A percentile compares a stretch with the other conserved stretches of the same genome.
Evolutionary conservation across 306 rosid genomes (phyloP).

Genomic region (Argentina anserina): DNA sequence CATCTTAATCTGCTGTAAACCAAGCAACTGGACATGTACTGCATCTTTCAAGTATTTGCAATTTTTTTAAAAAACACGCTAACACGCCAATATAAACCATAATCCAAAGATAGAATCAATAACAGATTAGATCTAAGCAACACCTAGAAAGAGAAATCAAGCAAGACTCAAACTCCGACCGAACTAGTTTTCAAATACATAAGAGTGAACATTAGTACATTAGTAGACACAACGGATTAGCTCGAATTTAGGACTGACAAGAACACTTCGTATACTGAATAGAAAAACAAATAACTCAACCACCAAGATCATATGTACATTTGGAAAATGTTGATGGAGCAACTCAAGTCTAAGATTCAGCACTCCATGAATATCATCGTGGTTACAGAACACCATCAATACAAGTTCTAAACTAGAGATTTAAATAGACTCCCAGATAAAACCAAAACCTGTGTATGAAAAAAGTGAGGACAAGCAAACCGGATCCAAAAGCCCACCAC

Average conservation of each 20-base stretch:
- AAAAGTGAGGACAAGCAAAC: conserved; percentile 1
- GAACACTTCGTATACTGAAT: not conserved
- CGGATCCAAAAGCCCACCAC: conserved; percentile 5
- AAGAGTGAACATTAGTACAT: not conserved
- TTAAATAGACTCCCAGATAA: not conserved
- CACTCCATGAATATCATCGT: not conserved
- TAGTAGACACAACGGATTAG: not conserved
- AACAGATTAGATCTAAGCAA: conserved; percentile 6
- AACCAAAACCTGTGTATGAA: not conserved
- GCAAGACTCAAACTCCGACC: not conserved
- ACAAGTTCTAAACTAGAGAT: not conserved
- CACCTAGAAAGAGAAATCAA: not conserved
- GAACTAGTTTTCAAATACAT: not conserved
- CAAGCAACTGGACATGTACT: not conserved
- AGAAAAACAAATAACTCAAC: conserved; percentile 5
- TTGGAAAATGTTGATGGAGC: conserved; percentile 1
- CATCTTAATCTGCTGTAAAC: not conserved
- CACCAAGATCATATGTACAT: not conserved
- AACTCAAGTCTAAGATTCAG: not conserved
- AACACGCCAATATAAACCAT: not conserved
- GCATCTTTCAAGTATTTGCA: conserved; percentile 2
- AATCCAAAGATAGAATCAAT: not conserved
- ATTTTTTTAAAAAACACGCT: not conserved
- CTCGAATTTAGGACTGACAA: not conserved
- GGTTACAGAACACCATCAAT: not conserved